Percentiles rank a stretch among this genome's conserved stretches.
Evolutionary conservation across 1,284 basidiomycete genomes (phyloP).

Genomic region (Grifola frondosa): DNA sequence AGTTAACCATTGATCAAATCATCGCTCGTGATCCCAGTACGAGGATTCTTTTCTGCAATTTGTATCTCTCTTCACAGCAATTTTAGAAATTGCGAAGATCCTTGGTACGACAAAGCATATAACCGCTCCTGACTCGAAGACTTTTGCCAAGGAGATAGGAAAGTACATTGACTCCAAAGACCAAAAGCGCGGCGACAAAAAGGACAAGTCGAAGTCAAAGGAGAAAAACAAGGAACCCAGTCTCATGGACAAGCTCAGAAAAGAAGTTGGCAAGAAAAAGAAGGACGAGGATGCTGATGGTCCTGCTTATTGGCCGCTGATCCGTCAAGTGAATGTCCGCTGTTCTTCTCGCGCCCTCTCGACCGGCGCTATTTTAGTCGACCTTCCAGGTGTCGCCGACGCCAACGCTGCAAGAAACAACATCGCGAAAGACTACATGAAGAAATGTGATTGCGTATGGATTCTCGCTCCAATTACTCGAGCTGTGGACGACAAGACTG

Average conservation of each 20-base stretch:
- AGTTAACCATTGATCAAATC: slow-evolving; percentile 51
- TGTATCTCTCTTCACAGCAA: background rate
- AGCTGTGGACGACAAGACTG: slow-evolving; percentile 59
- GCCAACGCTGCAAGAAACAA: slow-evolving; percentile 56
- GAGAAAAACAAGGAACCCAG: too few species aligned
- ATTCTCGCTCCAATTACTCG: slow-evolving; percentile 55
- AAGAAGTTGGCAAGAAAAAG: too few species aligned
- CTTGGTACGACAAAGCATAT: slow-evolving; percentile 56
- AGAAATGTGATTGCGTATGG: slow-evolving; percentile 57
- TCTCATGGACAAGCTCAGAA: too few species aligned
- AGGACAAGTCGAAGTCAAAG: slow-evolving; percentile 39
- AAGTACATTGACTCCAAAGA: slow-evolving; percentile 68
- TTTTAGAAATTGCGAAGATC: slow-evolving; percentile 42
- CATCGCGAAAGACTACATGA: slow-evolving; percentile 62
- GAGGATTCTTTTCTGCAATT: slow-evolving; percentile 16
- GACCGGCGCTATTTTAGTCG: slow-evolving; percentile 57
- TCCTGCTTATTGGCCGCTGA: slow-evolving; percentile 61
- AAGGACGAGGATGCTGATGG: slow-evolving; percentile 35
- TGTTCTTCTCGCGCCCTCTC: slow-evolving; percentile 50
- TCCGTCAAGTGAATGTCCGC: slow-evolving; percentile 59
- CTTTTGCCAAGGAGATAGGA: slow-evolving; percentile 53
- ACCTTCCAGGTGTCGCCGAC: slow-evolving; percentile 63
- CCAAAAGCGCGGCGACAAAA: slow-evolving; percentile 46
- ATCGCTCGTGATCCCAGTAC: slow-evolving; percentile 45
- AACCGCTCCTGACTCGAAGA: slow-evolving; percentile 46